phyloP scores from a whole-genome alignment of 2,329 filamentous ascomycete species.

The Plenodomus biglobosus region DNA sequence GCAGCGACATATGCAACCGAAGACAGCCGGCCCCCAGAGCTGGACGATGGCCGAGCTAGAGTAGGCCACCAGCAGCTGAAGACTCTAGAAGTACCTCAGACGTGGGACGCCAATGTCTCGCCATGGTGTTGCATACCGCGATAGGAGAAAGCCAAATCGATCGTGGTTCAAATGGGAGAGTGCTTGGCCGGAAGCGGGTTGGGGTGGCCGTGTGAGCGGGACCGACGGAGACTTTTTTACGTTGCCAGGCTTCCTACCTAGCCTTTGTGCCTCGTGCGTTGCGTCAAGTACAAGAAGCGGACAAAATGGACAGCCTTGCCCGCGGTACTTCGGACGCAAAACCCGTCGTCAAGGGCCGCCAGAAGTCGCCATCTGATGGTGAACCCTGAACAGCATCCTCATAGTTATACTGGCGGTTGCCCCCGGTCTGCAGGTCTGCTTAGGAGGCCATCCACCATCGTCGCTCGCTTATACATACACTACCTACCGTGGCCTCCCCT shows the following conservation, averaged over 20 bases:
- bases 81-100: too few relatives aligned
- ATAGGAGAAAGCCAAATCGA: slow-evolving; percentile 18
- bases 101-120: too few relatives aligned
- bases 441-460: too few relatives aligned
- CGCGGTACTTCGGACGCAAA: background rate
- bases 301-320: slow-evolving; percentile 8
- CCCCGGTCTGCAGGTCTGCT: too few relatives aligned
- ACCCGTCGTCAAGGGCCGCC: background rate
- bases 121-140: slow-evolving; percentile 17
- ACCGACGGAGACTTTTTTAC: slow-evolving; percentile 15
- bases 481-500: slow-evolving; percentile 13
- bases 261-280: slow-evolving; percentile 21
- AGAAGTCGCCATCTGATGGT: too few relatives aligned
- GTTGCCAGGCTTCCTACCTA: slow-evolving; percentile 9
- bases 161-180: background rate
- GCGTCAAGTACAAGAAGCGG: slow-evolving; percentile 13
- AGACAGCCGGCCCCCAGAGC: slow-evolving; percentile 15
- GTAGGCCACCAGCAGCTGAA: too few relatives aligned
- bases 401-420: too few relatives aligned
- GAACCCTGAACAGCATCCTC: slow-evolving; percentile 1
- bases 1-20: slow-evolving; percentile 8
- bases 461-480: slow-evolving; percentile 3
- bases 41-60: too few relatives aligned
- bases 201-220: slow-evolving; percentile 15
- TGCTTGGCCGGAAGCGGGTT: slow-evolving; percentile 10